Evolutionary conservation across 1,139 yeast species (phyloP).

Genomic region (Candida anutae): DNA sequence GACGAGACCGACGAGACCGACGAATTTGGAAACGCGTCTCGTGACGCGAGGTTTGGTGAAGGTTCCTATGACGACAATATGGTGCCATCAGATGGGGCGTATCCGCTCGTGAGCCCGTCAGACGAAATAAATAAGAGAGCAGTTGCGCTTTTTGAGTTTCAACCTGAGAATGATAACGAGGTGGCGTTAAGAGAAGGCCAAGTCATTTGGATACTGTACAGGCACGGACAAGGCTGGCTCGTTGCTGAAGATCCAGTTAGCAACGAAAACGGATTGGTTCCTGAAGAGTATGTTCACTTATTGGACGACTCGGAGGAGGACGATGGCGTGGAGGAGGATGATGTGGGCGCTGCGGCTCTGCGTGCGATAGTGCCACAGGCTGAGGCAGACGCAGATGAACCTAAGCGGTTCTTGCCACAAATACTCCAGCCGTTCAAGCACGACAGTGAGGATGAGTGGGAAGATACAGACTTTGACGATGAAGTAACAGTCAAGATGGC

Average conservation of each 20-base stretch:
- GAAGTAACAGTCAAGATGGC: conserved; percentile 3
- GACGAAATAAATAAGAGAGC: conserved; percentile 51
- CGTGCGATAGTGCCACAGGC: no score
- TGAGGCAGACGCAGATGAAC: no score
- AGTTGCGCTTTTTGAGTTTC: conserved; percentile 80
- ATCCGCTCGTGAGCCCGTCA: conserved; percentile 1
- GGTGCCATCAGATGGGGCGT: conserved; percentile 3
- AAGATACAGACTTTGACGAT: conserved; percentile 23
- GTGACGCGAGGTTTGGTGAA: conserved; percentile 2
- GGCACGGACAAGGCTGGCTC: conserved; percentile 98
- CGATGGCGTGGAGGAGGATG: no score
- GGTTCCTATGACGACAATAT: conserved; percentile 5
- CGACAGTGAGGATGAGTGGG: conserved; percentile 27
- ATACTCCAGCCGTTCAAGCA: conserved; percentile 19
- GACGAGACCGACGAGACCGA: conserved; percentile 3
- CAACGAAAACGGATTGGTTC: conserved; percentile 87
- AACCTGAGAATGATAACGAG: conserved; percentile 92
- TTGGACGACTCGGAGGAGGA: conserved; percentile 17
- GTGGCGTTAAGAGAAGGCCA: conserved; percentile 76
- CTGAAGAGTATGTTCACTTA: conserved; percentile 85
- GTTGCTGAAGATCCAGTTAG: conserved; percentile 80
- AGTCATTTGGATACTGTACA: conserved; percentile 72
- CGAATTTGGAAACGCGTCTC: not conserved
- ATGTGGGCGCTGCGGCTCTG: no score
- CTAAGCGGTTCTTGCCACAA: conserved; percentile 41